A percentile compares a stretch with the other conserved stretches of the same genome.
Conservation (phyloP, 306 rosid species). For the Quercus cerris region DNA sequence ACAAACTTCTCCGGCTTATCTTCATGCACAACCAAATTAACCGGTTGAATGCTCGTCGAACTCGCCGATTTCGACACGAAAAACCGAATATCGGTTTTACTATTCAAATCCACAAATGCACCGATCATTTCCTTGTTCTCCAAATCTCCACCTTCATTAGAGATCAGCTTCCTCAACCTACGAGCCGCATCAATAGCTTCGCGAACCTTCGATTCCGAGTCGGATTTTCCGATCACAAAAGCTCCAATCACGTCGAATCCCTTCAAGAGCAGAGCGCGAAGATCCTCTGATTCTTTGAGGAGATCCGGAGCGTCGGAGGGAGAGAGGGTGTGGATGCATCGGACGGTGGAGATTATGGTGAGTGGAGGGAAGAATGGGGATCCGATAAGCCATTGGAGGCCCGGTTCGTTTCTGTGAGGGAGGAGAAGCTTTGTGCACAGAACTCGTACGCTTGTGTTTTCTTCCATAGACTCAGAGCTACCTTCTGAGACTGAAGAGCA, state of each 20-base stretch:
- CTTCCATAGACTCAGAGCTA: conserved; percentile 28
- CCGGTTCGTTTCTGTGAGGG: conserved; percentile 30
- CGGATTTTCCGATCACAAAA: conserved; percentile 37
- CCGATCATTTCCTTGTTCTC: conserved; percentile 46
- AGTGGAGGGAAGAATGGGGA: conserved; percentile 80
- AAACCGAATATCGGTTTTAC: conserved; percentile 37
- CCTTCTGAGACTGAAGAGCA: not conserved
- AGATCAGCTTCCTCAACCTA: conserved; percentile 42
- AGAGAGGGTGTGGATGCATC: conserved; percentile 43
- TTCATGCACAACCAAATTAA: conserved; percentile 41
- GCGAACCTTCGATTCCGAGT: conserved; percentile 28
- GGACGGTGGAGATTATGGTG: conserved; percentile 67
- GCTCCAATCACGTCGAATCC: conserved; percentile 81
- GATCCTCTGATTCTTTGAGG: conserved; percentile 63
- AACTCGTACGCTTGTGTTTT: conserved; percentile 37
- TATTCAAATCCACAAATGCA: conserved; percentile 45
- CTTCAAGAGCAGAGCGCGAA: conserved; percentile 55
- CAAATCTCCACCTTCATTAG: conserved; percentile 17
- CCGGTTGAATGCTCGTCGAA: conserved; percentile 26
- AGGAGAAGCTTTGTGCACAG: conserved; percentile 48
- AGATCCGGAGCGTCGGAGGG: conserved; percentile 35
- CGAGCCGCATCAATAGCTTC: conserved; percentile 47
- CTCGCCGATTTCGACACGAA: conserved; percentile 43
- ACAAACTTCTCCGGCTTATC: conserved; percentile 46
- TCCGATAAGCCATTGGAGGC: conserved; percentile 79